phyloP scores from a whole-genome alignment of 257 asterid species.

The Solanum etuberosum region DNA sequence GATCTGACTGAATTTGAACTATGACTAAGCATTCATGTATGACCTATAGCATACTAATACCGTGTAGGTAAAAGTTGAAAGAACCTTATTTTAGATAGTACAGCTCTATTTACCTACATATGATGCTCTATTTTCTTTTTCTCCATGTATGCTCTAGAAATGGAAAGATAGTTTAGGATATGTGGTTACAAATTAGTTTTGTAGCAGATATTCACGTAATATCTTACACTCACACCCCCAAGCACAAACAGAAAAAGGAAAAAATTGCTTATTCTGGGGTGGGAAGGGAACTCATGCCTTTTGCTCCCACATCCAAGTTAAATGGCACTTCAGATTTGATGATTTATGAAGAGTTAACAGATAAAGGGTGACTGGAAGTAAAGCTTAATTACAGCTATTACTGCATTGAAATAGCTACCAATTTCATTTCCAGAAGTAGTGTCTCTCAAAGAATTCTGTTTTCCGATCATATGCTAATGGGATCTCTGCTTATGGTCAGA shows the following conservation, averaged over 20 bases:
- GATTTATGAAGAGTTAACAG: background rate
- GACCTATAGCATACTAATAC: background rate
- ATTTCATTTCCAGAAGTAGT: background rate
- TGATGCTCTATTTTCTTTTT: background rate
- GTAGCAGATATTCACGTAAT: background rate
- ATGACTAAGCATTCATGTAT: background rate
- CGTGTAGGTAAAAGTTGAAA: background rate
- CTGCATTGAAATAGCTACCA: background rate
- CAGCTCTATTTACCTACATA: background rate
- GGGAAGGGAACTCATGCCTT: background rate
- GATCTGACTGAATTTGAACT: background rate
- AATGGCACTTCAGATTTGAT: background rate
- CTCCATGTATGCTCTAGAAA: background rate
- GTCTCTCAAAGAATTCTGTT: background rate
- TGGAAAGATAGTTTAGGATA: background rate
- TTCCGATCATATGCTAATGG: background rate
- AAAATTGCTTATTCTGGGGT: background rate
- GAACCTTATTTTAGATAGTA: background rate
- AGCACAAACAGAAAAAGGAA: background rate
- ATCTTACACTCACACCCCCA: background rate
- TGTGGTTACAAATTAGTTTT: background rate
- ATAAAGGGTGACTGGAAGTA: background rate
- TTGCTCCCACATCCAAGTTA: background rate
- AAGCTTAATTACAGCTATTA: background rate
- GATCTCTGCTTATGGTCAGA: background rate